phyloP scores from a whole-genome alignment of 2,329 filamentous ascomycete genomes.

The Aureobasidium sp. region DNA sequence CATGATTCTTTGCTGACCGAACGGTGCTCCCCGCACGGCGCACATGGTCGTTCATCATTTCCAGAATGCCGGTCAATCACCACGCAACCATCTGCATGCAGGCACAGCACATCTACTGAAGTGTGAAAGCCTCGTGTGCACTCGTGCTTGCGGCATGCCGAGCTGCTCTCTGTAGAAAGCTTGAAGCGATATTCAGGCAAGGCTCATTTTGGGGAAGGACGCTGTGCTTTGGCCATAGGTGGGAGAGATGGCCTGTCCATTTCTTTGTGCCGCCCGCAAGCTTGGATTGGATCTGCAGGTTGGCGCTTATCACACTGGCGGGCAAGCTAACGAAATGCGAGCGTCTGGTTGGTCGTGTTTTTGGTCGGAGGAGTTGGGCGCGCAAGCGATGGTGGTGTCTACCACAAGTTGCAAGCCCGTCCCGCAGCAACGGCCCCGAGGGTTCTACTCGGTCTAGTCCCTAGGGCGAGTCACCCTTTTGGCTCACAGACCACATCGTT shows the following conservation, averaged over 20 bases:
- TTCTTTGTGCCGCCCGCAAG: slow-evolving; percentile 10
- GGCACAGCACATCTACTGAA: not conserved
- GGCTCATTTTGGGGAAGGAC: not conserved
- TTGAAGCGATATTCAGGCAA: slow-evolving; percentile 10
- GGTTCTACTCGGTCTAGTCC: slow-evolving; percentile 10
- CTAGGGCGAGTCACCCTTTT: slow-evolving; percentile 9
- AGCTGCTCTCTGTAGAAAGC: not conserved
- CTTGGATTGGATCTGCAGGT: slow-evolving; percentile 15
- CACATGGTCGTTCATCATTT: not conserved
- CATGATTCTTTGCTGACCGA: slow-evolving; percentile 5
- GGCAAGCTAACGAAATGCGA: slow-evolving; percentile 14
- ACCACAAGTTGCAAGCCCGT: slow-evolving; percentile 1
- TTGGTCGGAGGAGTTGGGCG: slow-evolving; percentile 8
- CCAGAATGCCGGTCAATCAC: not conserved
- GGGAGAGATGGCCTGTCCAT: slow-evolving; percentile 4
- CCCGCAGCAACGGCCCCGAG: slow-evolving; percentile 15
- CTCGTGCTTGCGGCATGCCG: not conserved
- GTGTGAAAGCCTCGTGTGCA: not conserved
- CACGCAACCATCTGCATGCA: slow-evolving; percentile 4
- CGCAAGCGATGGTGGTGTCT: slow-evolving; percentile 16
- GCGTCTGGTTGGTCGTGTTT: slow-evolving; percentile 1
- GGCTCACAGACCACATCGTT: slow-evolving; percentile 10
- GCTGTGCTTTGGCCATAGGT: not conserved
- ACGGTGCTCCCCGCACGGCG: not conserved
- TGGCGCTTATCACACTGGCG: slow-evolving; percentile 10